These are phyloP conservation scores for Penicillium bovifimosum DNA, from an alignment of 495 filamentous ascomycete species.

Conservation along the genomic window DNA sequence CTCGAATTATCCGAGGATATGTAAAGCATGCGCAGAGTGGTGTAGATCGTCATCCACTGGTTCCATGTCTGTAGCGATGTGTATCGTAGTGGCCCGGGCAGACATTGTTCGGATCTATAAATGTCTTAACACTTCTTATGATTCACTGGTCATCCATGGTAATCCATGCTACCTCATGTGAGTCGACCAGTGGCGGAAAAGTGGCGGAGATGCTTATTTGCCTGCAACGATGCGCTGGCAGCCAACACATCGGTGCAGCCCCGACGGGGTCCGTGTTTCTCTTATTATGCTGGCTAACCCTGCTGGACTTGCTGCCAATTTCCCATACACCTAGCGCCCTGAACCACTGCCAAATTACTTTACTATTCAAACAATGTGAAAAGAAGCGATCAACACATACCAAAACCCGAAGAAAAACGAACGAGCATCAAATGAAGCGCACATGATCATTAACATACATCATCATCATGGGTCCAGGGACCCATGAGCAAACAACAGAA, in stretches of 20 bases:
- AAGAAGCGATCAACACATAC: background rate
- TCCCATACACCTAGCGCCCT: background rate
- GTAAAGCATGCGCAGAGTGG: background rate
- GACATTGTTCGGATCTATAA: background rate
- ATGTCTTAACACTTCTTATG: background rate
- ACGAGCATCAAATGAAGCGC: background rate
- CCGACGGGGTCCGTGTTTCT: conserved; percentile 6
- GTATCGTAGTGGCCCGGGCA: background rate
- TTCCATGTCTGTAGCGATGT: background rate
- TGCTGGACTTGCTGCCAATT: background rate
- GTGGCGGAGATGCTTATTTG: background rate
- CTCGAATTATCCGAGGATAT: background rate
- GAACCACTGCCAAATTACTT: background rate
- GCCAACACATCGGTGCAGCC: conserved; percentile 5
- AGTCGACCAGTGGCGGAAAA: background rate
- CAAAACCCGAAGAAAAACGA: background rate
- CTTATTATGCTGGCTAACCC: conserved; percentile 3
- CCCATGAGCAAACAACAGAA: background rate
- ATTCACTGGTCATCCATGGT: background rate
- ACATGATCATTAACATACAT: conserved; percentile 6
- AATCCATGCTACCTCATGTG: background rate
- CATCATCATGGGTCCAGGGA: background rate
- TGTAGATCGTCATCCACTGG: background rate
- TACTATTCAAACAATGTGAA: background rate
- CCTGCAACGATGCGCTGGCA: conserved; percentile 3